Conservation (phyloP, 345 rosid species). For the Acer saccharum region DNA sequence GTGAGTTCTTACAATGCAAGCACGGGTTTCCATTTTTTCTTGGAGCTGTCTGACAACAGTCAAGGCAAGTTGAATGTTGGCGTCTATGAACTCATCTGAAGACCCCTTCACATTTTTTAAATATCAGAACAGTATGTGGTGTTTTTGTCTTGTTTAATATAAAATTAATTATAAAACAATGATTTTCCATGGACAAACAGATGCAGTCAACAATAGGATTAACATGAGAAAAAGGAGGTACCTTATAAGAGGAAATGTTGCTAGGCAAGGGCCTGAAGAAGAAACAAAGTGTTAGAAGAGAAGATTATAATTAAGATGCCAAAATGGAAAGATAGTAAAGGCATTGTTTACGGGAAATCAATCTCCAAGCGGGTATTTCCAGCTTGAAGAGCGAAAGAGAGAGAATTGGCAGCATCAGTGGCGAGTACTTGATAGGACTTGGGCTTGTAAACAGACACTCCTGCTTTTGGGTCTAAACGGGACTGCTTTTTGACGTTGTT, state of each 20-base stretch:
- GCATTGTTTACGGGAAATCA: slow-evolving; percentile 74
- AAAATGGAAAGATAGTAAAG: neutral
- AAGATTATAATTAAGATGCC: neutral
- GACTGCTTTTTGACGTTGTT: slow-evolving; percentile 12
- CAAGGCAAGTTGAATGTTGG: slow-evolving; percentile 88
- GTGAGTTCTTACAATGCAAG: slow-evolving; percentile 67
- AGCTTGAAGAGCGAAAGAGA: slow-evolving; percentile 71
- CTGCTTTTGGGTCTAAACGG: slow-evolving; percentile 48
- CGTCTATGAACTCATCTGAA: slow-evolving; percentile 93
- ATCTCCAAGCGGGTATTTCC: slow-evolving; percentile 81
- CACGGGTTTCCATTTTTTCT: slow-evolving; percentile 69
- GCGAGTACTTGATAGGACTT: slow-evolving; percentile 81
- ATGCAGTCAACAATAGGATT: too few relatives aligned
- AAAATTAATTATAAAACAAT: neutral
- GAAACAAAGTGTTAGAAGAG: neutral
- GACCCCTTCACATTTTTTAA: slow-evolving; percentile 77
- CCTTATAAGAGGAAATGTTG: slow-evolving; percentile 89
- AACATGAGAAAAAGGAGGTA: slow-evolving; percentile 25
- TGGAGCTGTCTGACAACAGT: slow-evolving; percentile 76
- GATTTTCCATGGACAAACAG: too few relatives aligned
- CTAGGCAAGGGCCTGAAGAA: slow-evolving; percentile 81
- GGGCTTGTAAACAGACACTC: slow-evolving; percentile 84
- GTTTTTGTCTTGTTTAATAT: slow-evolving; percentile 7
- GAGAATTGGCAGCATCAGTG: slow-evolving; percentile 78
- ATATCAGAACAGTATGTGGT: slow-evolving; percentile 27